Conservation (phyloP, 1,284 basidiomycete genomes). For the Rhodotorula sp. region DNA sequence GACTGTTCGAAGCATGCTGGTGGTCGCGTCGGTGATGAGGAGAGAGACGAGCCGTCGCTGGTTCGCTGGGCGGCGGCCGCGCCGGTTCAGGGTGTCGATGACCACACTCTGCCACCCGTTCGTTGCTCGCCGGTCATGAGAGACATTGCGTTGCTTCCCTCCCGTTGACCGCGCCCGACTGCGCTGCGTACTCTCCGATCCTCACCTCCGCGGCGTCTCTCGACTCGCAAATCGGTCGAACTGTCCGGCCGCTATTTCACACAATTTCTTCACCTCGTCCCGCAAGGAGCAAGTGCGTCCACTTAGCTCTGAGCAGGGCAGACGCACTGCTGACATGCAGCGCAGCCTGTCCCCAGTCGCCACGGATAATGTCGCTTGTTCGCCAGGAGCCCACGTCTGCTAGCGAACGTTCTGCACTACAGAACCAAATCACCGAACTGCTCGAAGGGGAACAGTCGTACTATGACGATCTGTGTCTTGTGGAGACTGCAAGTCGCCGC, state of each 20-base stretch:
- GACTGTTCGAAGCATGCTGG: constrained; percentile 16
- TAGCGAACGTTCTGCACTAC: constrained; percentile 46
- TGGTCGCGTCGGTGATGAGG: background rate
- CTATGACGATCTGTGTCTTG: constrained; percentile 77
- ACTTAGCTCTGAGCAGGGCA: too few relatives aligned
- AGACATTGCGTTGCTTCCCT: too few relatives aligned
- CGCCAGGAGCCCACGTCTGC: background rate
- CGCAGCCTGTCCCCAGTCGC: background rate
- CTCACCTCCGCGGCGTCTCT: too few relatives aligned
- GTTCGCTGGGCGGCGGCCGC: background rate
- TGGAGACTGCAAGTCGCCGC: constrained; percentile 62
- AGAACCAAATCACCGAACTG: constrained; percentile 86
- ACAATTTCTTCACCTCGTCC: too few relatives aligned
- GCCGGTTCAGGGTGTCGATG: too few relatives aligned
- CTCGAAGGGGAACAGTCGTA: constrained; percentile 89
- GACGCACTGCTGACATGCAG: background rate
- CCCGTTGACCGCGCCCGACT: too few relatives aligned
- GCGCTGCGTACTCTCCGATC: too few relatives aligned
- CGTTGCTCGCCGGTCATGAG: too few relatives aligned
- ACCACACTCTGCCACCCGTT: too few relatives aligned
- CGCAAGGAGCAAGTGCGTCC: too few relatives aligned
- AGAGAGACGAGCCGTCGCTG: constrained; percentile 9
- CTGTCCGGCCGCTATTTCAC: too few relatives aligned
- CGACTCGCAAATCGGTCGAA: too few relatives aligned
- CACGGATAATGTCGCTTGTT: background rate